Percentiles rank a stretch among this genome's conserved stretches.
Conservation (phyloP, 1,284 basidiomycete genomes). For the Moniliella sp. region DNA sequence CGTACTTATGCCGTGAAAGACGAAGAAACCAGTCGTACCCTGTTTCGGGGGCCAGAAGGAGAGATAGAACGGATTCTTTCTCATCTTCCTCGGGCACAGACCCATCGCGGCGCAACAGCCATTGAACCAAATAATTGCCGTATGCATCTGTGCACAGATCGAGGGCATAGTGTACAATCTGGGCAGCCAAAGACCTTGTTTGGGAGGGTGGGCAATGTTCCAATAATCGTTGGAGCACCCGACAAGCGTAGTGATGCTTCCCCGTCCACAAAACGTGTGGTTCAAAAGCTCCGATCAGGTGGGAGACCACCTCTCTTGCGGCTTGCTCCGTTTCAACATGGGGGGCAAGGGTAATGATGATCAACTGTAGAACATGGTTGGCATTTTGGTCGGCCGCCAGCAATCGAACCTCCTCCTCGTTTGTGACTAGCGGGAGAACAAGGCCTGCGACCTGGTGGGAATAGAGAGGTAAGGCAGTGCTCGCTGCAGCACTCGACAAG, state of each 20-base stretch:
- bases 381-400: constrained; percentile 37
- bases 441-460: constrained; percentile 8
- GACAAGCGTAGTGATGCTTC: constrained; percentile 77
- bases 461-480: constrained; percentile 42
- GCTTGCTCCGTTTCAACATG: too few species aligned
- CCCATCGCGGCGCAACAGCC: constrained; percentile 73
- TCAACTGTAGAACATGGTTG: constrained; percentile 46
- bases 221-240: constrained; percentile 78
- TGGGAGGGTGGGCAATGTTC: constrained; percentile 52
- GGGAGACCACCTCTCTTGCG: too few species aligned
- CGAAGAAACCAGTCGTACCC: constrained; percentile 56
- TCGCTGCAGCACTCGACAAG: constrained; percentile 26
- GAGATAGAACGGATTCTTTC: too few species aligned
- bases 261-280: constrained; percentile 65
- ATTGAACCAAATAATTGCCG: constrained; percentile 77
- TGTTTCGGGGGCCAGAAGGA: too few species aligned
- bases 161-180: constrained; percentile 50
- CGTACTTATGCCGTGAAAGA: constrained; percentile 58
- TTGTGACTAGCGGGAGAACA: constrained; percentile 44
- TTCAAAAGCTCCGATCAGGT: too few species aligned
- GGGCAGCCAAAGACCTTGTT: constrained; percentile 59
- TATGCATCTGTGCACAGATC: constrained; percentile 35
- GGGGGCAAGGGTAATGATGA: too few species aligned
- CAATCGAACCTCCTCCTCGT: too few species aligned
- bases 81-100: too few species aligned